Base-by-base conservation (phyloP, 495 filamentous ascomycete species). In the Poronia punctata region DNA sequence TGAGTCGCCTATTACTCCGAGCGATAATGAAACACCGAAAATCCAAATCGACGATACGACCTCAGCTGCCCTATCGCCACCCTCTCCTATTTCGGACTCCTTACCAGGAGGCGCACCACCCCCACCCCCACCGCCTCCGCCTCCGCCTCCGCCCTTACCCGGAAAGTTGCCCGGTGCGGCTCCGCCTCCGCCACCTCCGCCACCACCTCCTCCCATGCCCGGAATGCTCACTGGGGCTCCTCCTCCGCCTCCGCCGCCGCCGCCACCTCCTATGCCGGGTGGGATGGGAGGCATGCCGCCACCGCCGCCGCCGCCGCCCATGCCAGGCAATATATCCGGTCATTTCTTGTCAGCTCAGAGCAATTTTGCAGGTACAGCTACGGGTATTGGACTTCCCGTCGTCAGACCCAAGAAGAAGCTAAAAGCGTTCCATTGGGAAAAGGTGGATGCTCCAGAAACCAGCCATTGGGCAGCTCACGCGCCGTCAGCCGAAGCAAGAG, bases 371-470 rank as follows among this genome's bases (percentile, higher is more conserved):
- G 37, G 62, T 0, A 31, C 53, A 14, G 41, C 61, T 7, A 54
- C 60, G 11, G 66, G 65, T 9, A 65, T 79, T 31, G 66, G 74
- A 28, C 68, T 86, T 54, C 76, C 87, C 20, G 83, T 85, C 49
- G 85, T 85, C 18, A 72, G 90, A 49, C 89, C 93, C 22, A 97
- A 95, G 75, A 96, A 93, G 80, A 98, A 97, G 66, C 84, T 98
- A 54, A 98, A 98, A 76, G 89, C 92, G 24, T 75, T 98, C 46
- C 92, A 98, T 68, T 98, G 92, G 92, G 92, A 98, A 57, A 98
- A 98, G 66, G 84, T 98, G 25, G 92, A 98, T 61, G 74, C 87
- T 36, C 85, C 88, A 11, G 82, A 94, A 57, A 86, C 90, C 25
- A 97, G 92, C 23, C 86, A 97, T 45, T 98, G 93, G 93, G 92